These are phyloP conservation scores for Hevea brasiliensis DNA, from an alignment of 345 rosid genomes.

Conservation along the genomic window DNA sequence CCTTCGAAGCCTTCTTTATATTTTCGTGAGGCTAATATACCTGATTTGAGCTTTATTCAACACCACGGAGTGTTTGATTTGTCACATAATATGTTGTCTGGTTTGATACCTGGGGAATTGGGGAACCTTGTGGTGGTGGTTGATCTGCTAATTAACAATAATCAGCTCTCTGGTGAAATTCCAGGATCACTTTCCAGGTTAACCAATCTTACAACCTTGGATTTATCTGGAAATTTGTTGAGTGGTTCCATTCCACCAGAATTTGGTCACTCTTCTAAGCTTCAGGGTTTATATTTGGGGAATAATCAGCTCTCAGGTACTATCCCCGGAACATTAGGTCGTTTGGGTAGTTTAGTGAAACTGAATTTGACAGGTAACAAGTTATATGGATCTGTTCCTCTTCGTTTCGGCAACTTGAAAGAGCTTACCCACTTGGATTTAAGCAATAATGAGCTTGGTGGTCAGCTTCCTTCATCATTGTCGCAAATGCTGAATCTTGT, in stretches of 20 bases:
- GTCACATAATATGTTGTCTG: conserved; percentile 58
- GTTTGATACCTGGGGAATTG: conserved; percentile 66
- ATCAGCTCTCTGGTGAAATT: conserved; percentile 68
- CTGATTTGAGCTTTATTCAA: conserved; percentile 76
- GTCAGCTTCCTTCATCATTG: conserved; percentile 73
- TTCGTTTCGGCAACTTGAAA: conserved; percentile 63
- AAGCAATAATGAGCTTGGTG: conserved; percentile 61
- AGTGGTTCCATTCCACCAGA: conserved; percentile 64
- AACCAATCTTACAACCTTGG: conserved; percentile 67
- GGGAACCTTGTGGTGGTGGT: conserved; percentile 71
- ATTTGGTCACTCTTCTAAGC: conserved; percentile 56
- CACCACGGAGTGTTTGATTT: conserved; percentile 66
- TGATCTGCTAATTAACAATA: conserved; percentile 62
- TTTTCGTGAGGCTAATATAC: conserved; percentile 62
- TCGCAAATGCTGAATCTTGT: conserved; percentile 56
- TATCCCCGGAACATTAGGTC: conserved; percentile 69
- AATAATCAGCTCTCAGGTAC: conserved; percentile 65
- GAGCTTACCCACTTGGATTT: conserved; percentile 79
- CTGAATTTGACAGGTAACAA: conserved; percentile 67
- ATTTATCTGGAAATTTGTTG: conserved; percentile 66
- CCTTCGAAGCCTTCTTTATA: conserved; percentile 61
- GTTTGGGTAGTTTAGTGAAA: conserved; percentile 65
- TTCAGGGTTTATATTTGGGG: conserved; percentile 81
- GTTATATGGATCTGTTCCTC: conserved; percentile 58
- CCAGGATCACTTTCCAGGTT: conserved; percentile 68